Percentiles rank a stretch among this genome's conserved stretches.
Evolutionary conservation across 495 filamentous ascomycete genomes (phyloP).

Genomic region (Physcia stellaris): DNA sequence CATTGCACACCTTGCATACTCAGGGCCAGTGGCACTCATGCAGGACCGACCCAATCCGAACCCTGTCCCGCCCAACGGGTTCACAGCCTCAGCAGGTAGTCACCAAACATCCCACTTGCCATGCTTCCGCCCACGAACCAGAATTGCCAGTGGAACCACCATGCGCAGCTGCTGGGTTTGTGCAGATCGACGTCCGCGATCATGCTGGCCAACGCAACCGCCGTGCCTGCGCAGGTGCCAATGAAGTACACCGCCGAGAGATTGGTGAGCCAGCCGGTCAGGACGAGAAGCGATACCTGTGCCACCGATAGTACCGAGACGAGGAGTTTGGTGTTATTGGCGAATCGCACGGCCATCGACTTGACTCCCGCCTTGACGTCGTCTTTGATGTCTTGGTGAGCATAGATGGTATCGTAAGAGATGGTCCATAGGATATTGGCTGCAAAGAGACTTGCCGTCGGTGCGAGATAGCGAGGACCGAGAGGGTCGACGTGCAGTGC

Average conservation of each 20-base stretch:
- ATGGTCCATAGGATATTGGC: slow-evolving; percentile 4
- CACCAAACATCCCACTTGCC: slow-evolving; percentile 14
- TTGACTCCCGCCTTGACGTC: slow-evolving; percentile 29
- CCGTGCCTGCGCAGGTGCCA: slow-evolving; percentile 17
- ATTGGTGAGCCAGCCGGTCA: slow-evolving; percentile 13
- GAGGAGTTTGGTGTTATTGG: slow-evolving; percentile 19
- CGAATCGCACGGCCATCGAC: slow-evolving; percentile 24
- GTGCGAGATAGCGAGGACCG: not conserved
- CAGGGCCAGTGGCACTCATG: no score
- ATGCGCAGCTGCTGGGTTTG: slow-evolving; percentile 23
- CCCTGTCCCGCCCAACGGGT: no score
- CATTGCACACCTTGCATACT: no score
- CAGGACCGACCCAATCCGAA: no score
- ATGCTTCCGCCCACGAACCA: slow-evolving; percentile 19
- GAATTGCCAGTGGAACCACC: slow-evolving; percentile 27
- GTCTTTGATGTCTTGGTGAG: slow-evolving; percentile 29
- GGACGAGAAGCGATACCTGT: slow-evolving; percentile 17
- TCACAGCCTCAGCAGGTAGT: no score
- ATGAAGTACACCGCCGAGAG: slow-evolving; percentile 18
- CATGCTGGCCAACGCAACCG: slow-evolving; percentile 22
- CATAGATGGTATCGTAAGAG: slow-evolving; percentile 34
- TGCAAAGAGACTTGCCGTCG: not conserved
- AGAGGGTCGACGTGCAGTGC: slow-evolving; percentile 11
- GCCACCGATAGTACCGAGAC: slow-evolving; percentile 15
- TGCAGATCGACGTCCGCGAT: slow-evolving; percentile 24